Evolutionary conservation across 768 basidiomycete species (phyloP).

Genomic region (Porphyrellus cyaneotinctus): DNA sequence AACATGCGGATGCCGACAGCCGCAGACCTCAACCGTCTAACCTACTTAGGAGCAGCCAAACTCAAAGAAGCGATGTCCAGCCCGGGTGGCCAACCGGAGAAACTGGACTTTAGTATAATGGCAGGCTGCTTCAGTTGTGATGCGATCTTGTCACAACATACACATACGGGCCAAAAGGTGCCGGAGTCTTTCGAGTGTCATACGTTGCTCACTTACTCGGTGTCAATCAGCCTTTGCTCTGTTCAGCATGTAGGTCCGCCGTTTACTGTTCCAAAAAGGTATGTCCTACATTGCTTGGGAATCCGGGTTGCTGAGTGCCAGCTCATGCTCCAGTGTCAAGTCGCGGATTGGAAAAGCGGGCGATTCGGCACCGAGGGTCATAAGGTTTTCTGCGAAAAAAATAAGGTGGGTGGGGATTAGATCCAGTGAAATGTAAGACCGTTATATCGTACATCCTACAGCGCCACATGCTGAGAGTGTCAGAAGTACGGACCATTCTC

Average conservation of each 20-base stretch:
- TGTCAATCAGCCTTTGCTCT: constrained; percentile 23
- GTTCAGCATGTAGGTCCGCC: constrained; percentile 27
- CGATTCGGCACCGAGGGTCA: constrained; percentile 29
- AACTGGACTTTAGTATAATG: constrained; percentile 26
- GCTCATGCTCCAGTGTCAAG: constrained; percentile 29
- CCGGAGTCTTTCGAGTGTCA: neutral
- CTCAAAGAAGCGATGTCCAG: constrained; percentile 26
- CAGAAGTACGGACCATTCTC: constrained; percentile 32
- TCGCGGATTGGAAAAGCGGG: constrained; percentile 33
- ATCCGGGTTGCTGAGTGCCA: neutral
- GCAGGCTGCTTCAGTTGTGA: constrained; percentile 25
- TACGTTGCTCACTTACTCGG: neutral
- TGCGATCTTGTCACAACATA: constrained; percentile 2
- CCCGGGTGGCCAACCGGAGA: constrained; percentile 27
- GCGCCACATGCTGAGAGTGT: constrained; percentile 37
- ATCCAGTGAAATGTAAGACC: neutral
- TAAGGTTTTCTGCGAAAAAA: constrained; percentile 33
- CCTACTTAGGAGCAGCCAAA: constrained; percentile 27
- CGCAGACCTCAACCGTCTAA: constrained; percentile 25
- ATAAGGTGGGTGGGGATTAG: constrained; percentile 26
- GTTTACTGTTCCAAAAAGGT: constrained; percentile 32
- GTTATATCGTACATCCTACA: constrained; percentile 9
- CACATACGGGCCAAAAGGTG: constrained; percentile 19
- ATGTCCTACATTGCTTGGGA: neutral
- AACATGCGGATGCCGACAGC: constrained; percentile 22